These are phyloP conservation scores for Melocanna baccifera DNA, from an alignment of 176 grass and related monocot species.

Conservation along the genomic window DNA sequence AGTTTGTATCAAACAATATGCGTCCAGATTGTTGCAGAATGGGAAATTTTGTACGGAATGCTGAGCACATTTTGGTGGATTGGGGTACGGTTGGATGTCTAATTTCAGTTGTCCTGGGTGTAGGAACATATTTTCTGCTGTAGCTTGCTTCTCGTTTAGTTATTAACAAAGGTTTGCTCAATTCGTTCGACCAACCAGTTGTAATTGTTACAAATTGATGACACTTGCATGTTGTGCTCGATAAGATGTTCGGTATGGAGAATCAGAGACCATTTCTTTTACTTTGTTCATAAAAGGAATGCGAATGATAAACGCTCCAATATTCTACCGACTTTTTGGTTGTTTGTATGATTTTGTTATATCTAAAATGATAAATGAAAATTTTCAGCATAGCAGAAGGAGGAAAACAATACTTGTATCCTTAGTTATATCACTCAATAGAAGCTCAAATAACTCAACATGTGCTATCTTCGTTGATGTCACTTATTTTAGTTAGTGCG, in stretches of 20 bases:
- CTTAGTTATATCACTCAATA: not conserved
- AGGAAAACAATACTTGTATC: not conserved
- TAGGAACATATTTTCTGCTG: not conserved
- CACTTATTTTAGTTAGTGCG: conserved; percentile 20
- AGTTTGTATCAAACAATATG: not conserved
- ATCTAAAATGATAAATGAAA: conserved; percentile 16
- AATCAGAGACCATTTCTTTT: not conserved
- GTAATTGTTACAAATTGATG: not conserved
- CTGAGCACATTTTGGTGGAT: not conserved
- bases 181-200: not conserved
- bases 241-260: not conserved
- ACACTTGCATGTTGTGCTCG: not conserved
- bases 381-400: not conserved
- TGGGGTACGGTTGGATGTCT: not conserved
- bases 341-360: not conserved
- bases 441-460: not conserved
- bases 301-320: conserved; percentile 4
- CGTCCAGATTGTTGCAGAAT: not conserved
- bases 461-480: conserved; percentile 20
- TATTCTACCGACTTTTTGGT: conserved; percentile 10
- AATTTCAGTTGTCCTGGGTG: not conserved
- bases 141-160: not conserved
- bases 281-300: conserved; percentile 4
- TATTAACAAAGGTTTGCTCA: not conserved
- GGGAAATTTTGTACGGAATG: not conserved